These are phyloP conservation scores for Stemphylium vesicarium DNA, from an alignment of 2,329 filamentous ascomycete species.

Conservation along the genomic window DNA sequence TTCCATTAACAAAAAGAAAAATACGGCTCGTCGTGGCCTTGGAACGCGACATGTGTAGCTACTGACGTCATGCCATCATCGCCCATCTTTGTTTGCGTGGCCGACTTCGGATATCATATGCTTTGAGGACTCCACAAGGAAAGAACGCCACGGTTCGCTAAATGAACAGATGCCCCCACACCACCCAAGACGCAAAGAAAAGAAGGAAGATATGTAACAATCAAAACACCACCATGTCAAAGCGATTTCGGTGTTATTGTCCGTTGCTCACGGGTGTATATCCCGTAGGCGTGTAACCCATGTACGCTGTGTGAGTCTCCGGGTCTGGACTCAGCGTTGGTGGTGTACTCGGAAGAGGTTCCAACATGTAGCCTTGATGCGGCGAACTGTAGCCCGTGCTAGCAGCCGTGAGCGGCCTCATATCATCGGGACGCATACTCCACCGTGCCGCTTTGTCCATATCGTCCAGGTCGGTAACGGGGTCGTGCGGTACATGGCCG, in stretches of 20 bases:
- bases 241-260: constrained; percentile 16
- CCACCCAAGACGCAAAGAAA: too few relatives aligned
- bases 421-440: constrained; percentile 11
- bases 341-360: constrained; percentile 26
- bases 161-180: too few relatives aligned
- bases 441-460: constrained; percentile 10
- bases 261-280: constrained; percentile 20
- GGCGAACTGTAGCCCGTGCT: constrained; percentile 25
- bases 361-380: constrained; percentile 24
- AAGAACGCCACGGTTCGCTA: too few relatives aligned
- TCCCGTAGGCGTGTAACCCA: constrained; percentile 11
- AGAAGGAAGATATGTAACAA: too few relatives aligned
- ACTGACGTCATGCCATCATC: background rate
- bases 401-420: constrained; percentile 9
- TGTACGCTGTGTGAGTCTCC: constrained; percentile 1
- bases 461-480: background rate
- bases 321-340: constrained; percentile 10
- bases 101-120: background rate
- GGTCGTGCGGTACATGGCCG: background rate
- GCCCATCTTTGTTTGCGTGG: background rate
- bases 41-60: background rate
- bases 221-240: too few relatives aligned
- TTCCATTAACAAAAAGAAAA: background rate
- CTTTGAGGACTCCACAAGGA: too few relatives aligned
- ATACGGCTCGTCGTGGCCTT: background rate